Evolutionary conservation across 768 basidiomycete species (phyloP).

Genomic region (Hygrophoropsis aurantiaca): DNA sequence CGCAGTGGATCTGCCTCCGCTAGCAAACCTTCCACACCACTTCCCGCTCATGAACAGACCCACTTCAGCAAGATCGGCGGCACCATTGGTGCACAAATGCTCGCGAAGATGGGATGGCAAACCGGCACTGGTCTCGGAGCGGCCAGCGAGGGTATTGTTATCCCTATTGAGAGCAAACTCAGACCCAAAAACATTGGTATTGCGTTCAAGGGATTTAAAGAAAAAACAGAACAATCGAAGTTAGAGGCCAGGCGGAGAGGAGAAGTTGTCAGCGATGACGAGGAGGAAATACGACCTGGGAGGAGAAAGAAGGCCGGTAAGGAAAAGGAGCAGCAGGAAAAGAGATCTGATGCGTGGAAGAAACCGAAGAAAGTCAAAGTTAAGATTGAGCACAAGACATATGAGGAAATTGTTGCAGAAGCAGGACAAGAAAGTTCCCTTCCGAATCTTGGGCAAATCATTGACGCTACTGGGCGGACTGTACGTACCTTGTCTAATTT

Average conservation of each 20-base stretch:
- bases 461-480: conserved; percentile 92
- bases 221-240: conserved; percentile 84
- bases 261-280: conserved; percentile 74
- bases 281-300: conserved; percentile 33
- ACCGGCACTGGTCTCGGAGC: conserved; percentile 77
- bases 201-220: conserved; percentile 82
- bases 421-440: conserved; percentile 60
- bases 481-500: conserved; percentile 46
- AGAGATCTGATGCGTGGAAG: conserved; percentile 82
- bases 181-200: conserved; percentile 87
- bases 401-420: conserved; percentile 92
- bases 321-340: conserved; percentile 55
- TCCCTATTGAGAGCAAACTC: conserved; percentile 81
- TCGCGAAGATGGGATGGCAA: conserved; percentile 96
- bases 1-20: conserved; percentile 49
- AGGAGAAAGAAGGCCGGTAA: conserved; percentile 39
- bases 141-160: conserved; percentile 79
- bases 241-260: conserved; percentile 75
- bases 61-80: conserved; percentile 82
- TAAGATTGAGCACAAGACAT: conserved; percentile 92
- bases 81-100: conserved; percentile 84
- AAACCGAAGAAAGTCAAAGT: conserved; percentile 81
- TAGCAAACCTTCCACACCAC: conserved; percentile 44
- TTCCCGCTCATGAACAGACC: conserved; percentile 65
- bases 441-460: conserved; percentile 78